These are phyloP conservation scores for Amaranthus cruentus DNA, from an alignment of 148 eudicot genomes.

Conservation along the genomic window DNA sequence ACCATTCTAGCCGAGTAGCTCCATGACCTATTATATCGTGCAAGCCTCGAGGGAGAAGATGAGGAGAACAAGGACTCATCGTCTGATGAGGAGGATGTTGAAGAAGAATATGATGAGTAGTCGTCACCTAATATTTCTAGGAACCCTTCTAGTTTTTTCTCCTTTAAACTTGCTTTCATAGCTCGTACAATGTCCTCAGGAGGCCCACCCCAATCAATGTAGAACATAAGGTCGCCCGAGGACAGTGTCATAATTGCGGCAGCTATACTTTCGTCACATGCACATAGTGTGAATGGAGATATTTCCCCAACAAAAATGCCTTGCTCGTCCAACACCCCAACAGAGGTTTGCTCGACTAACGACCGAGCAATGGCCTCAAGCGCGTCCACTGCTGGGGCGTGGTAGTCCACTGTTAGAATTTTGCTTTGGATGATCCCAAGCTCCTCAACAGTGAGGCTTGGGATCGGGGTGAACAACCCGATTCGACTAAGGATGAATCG, in stretches of 20 bases:
- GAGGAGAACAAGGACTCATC: conserved; percentile 35
- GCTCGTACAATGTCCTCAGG: conserved; percentile 55
- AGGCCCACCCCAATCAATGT: conserved; percentile 73
- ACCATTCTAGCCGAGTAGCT: conserved; percentile 62
- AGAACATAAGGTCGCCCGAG: conserved; percentile 77
- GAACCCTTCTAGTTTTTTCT: conserved; percentile 45
- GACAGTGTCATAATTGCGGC: conserved; percentile 67
- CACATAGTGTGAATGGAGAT: conserved; percentile 56
- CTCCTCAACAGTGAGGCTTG: conserved; percentile 42
- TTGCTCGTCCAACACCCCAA: conserved; percentile 58
- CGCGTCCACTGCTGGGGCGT: conserved; percentile 50
- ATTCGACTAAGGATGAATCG: conserved; percentile 63
- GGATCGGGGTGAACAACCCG: conserved; percentile 58
- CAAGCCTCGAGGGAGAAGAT: conserved; percentile 13
- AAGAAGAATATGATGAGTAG: conserved; percentile 24
- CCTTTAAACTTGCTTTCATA: conserved; percentile 47
- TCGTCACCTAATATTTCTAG: conserved; percentile 43
- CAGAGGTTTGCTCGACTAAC: conserved; percentile 45
- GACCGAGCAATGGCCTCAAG: conserved; percentile 41
- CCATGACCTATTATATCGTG: conserved; percentile 35
- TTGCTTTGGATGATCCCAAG: conserved; percentile 57
- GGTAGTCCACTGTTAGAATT: conserved; percentile 36
- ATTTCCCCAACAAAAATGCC: conserved; percentile 67
- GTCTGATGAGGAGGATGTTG: conserved; percentile 42
- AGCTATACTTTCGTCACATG: conserved; percentile 50